These are phyloP conservation scores for Solanum tarapatanum DNA, from an alignment of 257 asterid genomes.

Conservation along the genomic window DNA sequence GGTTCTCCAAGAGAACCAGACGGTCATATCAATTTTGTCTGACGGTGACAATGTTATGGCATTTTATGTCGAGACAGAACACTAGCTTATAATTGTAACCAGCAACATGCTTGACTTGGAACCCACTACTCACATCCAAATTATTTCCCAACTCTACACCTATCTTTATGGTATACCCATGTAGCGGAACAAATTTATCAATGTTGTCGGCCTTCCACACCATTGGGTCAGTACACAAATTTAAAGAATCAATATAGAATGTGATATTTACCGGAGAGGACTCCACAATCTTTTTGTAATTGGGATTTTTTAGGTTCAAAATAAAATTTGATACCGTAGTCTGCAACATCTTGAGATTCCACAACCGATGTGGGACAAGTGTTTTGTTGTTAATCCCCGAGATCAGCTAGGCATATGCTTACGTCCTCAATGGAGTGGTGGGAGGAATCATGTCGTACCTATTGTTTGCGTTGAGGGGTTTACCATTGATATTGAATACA, in stretches of 20 bases:
- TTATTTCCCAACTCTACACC: neutral
- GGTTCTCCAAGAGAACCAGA: neutral
- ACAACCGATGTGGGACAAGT: neutral
- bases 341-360: neutral
- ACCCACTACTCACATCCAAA: neutral
- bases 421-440: neutral
- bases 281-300: neutral
- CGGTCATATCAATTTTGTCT: neutral
- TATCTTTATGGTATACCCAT: neutral
- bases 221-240: neutral
- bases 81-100: neutral
- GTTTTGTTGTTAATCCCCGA: neutral
- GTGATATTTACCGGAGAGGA: neutral
- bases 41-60: neutral
- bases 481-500: neutral
- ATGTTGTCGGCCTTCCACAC: neutral
- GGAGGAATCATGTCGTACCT: neutral
- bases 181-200: too few species aligned
- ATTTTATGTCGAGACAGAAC: neutral
- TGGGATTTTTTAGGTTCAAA: neutral
- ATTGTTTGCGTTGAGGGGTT: neutral
- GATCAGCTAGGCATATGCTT: neutral
- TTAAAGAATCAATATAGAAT: neutral
- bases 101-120: neutral
- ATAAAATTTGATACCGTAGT: neutral